Evolutionary conservation across 1,139 yeast genomes (phyloP), one percentile per base, ranked within the genome.

Genomic region (Debaryomyces sp.): DNA sequence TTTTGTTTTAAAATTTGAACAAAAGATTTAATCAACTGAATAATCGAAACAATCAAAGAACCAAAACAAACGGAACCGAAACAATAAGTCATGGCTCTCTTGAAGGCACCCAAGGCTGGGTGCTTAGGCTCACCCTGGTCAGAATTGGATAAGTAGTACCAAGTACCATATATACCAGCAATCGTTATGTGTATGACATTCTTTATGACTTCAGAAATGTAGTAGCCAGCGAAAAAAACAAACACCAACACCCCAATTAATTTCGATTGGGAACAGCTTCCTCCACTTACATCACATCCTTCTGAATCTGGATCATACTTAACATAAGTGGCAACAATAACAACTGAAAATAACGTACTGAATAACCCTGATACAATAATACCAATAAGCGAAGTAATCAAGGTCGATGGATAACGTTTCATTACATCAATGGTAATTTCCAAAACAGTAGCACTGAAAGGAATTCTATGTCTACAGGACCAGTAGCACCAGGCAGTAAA

Each of bases 61-160:
- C 97, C 97, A 63, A 89, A 87, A 62, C 96, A 87, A 48, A 92
- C 86, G 3, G 97, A 89, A 0, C 98, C 97, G 63, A 91, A 87
- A 36, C 95, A 88, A 63, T 86, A 89, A 1, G 96, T 87, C 72
- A 89, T 70, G 1, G 96, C 89, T 58, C 96, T 79, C 61, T 82
- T 85, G 56, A 92, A 82, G 1, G 97, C 87, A 5, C 96, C 92
- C 49, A 84, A 67, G 1, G 96, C 95, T 8, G 96, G 96, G 71
- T 81, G 81, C 57, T 69, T 79, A 32, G 96, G 96, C 73, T 85
- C 81, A 5, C 96, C 96, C 60, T 87, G 88, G 61, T 87, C 92
- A 1, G 91, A 80, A 54, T 78, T 79, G 41, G 89, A 80, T 63
- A 88, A 75, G 65, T 87, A 91, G 68, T 89, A 91, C 97, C 97